Conservation (phyloP, 2,329 filamentous ascomycete genomes). For the Penicillium janthinellum region DNA sequence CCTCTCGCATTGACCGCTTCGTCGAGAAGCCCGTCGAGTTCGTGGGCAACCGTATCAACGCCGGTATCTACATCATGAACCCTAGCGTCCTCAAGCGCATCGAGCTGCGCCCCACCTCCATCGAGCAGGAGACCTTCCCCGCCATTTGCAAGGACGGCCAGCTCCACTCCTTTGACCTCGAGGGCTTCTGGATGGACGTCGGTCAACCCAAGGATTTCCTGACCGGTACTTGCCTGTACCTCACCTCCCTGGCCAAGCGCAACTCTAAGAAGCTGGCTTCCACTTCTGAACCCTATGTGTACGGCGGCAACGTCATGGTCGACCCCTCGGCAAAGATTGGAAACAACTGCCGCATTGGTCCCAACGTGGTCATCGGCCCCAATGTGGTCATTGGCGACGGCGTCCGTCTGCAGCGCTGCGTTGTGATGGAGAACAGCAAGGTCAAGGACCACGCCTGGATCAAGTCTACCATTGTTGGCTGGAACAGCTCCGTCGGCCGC, state of each 20-base stretch:
- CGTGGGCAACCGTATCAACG: conserved; percentile 97
- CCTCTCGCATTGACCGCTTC: conserved; percentile 93
- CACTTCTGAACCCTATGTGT: conserved; percentile 73
- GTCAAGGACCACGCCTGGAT: conserved; percentile 99
- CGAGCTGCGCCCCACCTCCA: conserved; percentile 92
- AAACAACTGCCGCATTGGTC: conserved; percentile 96
- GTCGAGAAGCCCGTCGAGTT: conserved; percentile 99
- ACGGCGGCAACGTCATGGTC: conserved; percentile 94
- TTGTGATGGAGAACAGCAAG: conserved; percentile 84
- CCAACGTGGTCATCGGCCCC: conserved; percentile 94
- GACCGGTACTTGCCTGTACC: conserved; percentile 92
- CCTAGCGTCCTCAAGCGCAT: conserved; percentile 87
- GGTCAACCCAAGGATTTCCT: conserved; percentile 99
- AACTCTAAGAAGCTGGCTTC: conserved; percentile 80
- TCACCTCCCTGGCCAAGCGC: conserved; percentile 88
- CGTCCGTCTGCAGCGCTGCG: conserved; percentile 89
- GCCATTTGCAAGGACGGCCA: conserved; percentile 86
- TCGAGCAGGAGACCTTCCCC: conserved; percentile 98
- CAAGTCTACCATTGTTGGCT: conserved; percentile 97
- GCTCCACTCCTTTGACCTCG: conserved; percentile 93
- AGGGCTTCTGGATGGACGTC: conserved; percentile 99
- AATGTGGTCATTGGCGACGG: conserved; percentile 91
- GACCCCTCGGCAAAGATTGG: conserved; percentile 94
- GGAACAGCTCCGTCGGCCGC: conserved; percentile 93
- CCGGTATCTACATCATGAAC: conserved; percentile 97